Conservation (phyloP, 208 protist genomes). For the Tetramitus jugosus region DNA sequence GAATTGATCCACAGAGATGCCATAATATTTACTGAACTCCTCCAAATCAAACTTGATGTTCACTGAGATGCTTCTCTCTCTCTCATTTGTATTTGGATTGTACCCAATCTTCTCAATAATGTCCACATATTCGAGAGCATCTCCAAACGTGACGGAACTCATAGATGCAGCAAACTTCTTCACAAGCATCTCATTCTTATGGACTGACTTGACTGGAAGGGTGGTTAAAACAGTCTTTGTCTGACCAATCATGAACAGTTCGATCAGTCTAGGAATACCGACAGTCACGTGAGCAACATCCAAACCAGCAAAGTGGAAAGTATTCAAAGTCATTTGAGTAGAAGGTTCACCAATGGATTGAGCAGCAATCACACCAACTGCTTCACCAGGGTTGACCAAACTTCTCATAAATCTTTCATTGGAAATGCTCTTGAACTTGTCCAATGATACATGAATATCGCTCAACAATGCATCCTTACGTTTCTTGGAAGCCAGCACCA, state of each 20-base stretch:
- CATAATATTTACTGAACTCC: neutral
- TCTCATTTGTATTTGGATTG: no score
- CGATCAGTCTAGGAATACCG: constrained; percentile 96
- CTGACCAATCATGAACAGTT: constrained; percentile 90
- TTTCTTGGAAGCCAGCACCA: neutral
- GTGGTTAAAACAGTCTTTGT: neutral
- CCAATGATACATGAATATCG: no score
- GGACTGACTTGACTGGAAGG: neutral
- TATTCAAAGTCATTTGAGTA: constrained; percentile 99
- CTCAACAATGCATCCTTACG: no score
- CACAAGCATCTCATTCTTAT: no score
- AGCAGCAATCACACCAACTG: constrained; percentile 89
- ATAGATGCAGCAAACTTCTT: no score
- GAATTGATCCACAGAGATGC: neutral
- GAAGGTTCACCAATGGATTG: constrained; percentile 98
- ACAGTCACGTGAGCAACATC: constrained; percentile 98
- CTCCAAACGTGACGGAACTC: constrained; percentile 8
- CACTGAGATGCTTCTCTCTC: neutral
- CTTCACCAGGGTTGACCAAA: constrained; percentile 1
- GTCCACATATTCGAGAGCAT: constrained; percentile 11
- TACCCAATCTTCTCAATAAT: no score
- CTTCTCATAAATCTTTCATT: constrained; percentile 5
- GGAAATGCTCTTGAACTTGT: neutral
- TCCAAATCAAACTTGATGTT: neutral
- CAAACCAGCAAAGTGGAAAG: constrained; percentile 98